Conservation (phyloP, 179 eudicot species). For the Camellia oleifera region DNA sequence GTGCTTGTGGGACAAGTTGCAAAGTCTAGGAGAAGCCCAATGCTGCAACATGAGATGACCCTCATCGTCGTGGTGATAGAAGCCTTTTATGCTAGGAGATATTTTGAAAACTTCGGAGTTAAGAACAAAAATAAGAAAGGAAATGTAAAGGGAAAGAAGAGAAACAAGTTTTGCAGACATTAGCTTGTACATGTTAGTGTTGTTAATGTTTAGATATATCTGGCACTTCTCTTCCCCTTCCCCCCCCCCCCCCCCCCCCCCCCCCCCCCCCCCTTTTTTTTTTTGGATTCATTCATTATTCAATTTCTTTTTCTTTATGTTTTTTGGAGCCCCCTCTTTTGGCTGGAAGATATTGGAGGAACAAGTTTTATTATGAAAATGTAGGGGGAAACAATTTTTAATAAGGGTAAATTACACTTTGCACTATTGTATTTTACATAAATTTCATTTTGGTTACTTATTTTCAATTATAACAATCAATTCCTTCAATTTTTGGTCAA, state of each 20-base stretch:
- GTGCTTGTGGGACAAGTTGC: slow-evolving; percentile 48
- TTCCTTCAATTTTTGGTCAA: no score
- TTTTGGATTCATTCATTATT: neutral
- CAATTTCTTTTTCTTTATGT: neutral
- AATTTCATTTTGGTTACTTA: no score
- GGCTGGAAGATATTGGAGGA: no score
- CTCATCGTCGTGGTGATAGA: neutral
- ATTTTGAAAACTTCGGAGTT: neutral
- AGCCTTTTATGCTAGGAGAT: no score
- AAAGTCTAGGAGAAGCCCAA: slow-evolving; percentile 26
- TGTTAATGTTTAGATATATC: neutral
- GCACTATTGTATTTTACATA: no score
- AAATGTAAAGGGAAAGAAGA: neutral
- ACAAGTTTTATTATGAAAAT: no score
- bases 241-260: no score
- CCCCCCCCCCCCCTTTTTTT: neutral
- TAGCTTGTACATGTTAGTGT: slow-evolving; percentile 9
- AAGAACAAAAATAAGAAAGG: neutral
- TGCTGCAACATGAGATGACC: slow-evolving; percentile 54
- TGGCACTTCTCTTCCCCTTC: neutral
- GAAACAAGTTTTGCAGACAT: slow-evolving; percentile 11
- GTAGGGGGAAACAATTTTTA: neutral
- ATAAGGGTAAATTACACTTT: no score
- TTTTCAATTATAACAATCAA: no score
- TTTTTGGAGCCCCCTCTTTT: neutral